These are phyloP conservation scores for Chlamydomonas incerta DNA, from an alignment of 139 green algal species.

Conservation along the genomic window DNA sequence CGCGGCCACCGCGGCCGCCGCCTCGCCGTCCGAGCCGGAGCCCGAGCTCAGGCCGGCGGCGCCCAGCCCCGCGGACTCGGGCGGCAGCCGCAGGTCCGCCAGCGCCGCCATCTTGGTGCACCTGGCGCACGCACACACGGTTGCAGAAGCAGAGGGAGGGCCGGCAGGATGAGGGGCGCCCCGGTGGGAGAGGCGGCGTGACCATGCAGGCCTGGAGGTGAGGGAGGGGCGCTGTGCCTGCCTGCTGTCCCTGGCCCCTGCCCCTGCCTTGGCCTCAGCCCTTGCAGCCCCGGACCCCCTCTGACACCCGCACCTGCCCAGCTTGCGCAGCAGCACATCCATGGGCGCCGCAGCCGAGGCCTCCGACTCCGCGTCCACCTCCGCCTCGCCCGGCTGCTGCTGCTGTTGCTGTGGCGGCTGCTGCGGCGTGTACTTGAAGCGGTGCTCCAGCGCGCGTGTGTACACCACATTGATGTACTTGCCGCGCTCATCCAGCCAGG, in stretches of 20 bases:
- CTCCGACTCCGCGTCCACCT: background rate
- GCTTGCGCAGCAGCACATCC: conserved; percentile 41
- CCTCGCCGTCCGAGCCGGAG: background rate
- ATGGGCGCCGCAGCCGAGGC: background rate
- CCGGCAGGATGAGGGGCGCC: too few relatives aligned
- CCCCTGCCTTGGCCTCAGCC: background rate
- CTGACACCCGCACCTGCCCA: conserved; percentile 1
- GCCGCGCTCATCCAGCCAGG: conserved; percentile 60
- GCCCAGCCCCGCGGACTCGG: background rate
- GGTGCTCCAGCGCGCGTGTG: conserved; percentile 47
- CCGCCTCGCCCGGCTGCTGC: too few relatives aligned
- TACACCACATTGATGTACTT: conserved; percentile 54
- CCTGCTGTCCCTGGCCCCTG: background rate
- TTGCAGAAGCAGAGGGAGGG: too few relatives aligned
- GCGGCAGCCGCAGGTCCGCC: background rate
- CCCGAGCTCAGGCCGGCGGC: too few relatives aligned
- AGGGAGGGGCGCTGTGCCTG: too few relatives aligned
- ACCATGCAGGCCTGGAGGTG: too few relatives aligned
- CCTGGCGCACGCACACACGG: too few relatives aligned
- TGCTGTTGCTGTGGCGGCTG: conserved; percentile 22
- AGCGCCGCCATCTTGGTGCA: conserved; percentile 29
- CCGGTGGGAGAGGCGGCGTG: too few relatives aligned
- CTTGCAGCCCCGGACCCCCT: background rate
- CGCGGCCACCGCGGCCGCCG: background rate
- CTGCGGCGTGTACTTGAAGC: conserved; percentile 8